Evolutionary conservation across 805 yeast genomes (phyloP).

Genomic region (Candida pini): DNA sequence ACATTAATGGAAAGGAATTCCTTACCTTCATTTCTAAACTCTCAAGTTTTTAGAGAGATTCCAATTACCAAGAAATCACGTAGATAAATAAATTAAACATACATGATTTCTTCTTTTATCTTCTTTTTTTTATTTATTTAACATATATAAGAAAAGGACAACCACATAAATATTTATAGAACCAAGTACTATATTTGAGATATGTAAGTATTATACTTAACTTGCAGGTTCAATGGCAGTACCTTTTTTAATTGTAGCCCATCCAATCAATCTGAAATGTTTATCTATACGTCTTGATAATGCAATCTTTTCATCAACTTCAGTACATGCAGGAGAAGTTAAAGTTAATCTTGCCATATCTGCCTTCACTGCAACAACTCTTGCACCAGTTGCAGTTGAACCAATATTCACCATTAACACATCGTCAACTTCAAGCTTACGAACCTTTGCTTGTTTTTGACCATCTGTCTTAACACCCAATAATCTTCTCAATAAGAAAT

Average conservation of each 20-base stretch:
- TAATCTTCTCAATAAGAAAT: slow-evolving; percentile 91
- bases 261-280: slow-evolving; percentile 99
- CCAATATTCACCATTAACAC: slow-evolving; percentile 99
- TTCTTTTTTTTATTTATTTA: neutral
- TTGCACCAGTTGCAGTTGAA: slow-evolving; percentile 98
- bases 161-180: neutral
- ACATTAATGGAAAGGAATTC: slow-evolving; percentile 69
- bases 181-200: no score
- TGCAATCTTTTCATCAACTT: slow-evolving; percentile 96
- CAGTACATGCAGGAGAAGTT: slow-evolving; percentile 98
- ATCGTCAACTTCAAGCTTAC: slow-evolving; percentile 90
- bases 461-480: slow-evolving; percentile 98
- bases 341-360: slow-evolving; percentile 98
- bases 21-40: slow-evolving; percentile 57
- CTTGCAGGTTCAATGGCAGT: slow-evolving; percentile 77
- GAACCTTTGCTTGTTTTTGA: slow-evolving; percentile 93
- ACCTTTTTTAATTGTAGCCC: slow-evolving; percentile 98
- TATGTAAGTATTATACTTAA: slow-evolving; percentile 15
- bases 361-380: slow-evolving; percentile 95
- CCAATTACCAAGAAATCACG: slow-evolving; percentile 3
- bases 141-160: neutral
- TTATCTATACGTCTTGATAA: slow-evolving; percentile 97
- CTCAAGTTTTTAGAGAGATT: slow-evolving; percentile 33
- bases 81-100: neutral
- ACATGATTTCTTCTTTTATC: neutral